Evolutionary conservation across 2,329 filamentous ascomycete species (phyloP).

Genomic region (Colletotrichum sp.): DNA sequence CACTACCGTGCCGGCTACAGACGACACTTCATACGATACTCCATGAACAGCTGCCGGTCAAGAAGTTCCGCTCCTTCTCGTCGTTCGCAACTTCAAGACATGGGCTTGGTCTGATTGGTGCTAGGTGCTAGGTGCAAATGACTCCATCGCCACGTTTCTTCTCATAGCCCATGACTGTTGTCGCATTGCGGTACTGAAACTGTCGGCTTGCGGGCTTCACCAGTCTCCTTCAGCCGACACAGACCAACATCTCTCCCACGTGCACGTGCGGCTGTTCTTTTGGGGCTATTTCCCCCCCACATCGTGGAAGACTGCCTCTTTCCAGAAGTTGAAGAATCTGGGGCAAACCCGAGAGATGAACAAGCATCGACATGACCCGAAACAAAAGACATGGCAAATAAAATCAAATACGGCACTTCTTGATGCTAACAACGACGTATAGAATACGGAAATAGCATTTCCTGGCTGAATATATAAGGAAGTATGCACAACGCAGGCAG

Average conservation of each 20-base stretch:
- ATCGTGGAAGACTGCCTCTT: not conserved
- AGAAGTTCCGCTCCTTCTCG: not conserved
- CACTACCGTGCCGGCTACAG: accelerated
- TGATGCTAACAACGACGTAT: not conserved
- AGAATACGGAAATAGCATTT: not conserved
- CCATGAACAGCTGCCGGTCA: not conserved
- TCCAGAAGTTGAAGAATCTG: not conserved
- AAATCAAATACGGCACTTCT: not conserved
- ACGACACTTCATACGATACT: not conserved
- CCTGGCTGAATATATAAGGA: not conserved
- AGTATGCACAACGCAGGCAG: not conserved
- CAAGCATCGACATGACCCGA: not conserved
- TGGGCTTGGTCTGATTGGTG: accelerated
- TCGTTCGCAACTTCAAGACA: not conserved
- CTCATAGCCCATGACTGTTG: too few relatives aligned
- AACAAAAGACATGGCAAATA: not conserved
- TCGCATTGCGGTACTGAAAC: too few relatives aligned
- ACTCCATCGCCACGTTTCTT: too few relatives aligned
- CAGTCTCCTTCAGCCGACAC: accelerated
- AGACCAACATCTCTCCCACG: not conserved
- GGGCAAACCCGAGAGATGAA: not conserved
- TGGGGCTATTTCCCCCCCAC: not conserved
- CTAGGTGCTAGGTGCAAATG: too few relatives aligned
- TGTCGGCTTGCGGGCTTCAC: not conserved
- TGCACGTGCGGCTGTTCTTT: not conserved